Evolutionary conservation across 176 grass and related monocot genomes (phyloP).

Genomic region (Bonia amplexicaulis): DNA sequence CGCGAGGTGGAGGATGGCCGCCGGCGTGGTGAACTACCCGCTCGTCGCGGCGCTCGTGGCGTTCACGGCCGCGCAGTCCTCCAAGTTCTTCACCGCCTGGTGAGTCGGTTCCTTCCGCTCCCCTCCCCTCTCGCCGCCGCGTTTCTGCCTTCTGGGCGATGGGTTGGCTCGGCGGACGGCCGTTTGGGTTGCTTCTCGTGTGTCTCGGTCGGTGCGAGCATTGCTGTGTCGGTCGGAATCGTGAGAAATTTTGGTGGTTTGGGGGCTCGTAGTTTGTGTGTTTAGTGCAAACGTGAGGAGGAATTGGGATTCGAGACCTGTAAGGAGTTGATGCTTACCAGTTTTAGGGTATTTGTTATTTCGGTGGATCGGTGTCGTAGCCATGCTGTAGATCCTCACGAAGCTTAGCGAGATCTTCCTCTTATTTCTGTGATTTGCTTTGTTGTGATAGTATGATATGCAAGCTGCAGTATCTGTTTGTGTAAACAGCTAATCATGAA

Average conservation of each 20-base stretch:
- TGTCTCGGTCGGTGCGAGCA: not conserved
- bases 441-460: not conserved
- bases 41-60: slow-evolving; percentile 67
- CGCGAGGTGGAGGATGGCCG: slow-evolving; percentile 2
- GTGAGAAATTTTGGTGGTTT: not conserved
- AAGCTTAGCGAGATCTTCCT: not conserved
- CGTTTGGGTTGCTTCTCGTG: not conserved
- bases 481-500: not conserved
- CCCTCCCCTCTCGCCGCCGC: not conserved
- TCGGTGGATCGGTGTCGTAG: not conserved
- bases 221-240: not conserved
- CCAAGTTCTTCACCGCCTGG: slow-evolving; percentile 80
- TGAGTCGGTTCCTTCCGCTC: not conserved
- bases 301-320: not conserved
- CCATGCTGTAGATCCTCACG: not conserved
- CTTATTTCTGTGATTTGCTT: not conserved
- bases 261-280: not conserved
- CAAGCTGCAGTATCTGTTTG: not conserved
- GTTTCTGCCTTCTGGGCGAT: not conserved
- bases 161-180: not conserved
- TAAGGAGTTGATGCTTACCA: not conserved
- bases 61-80: slow-evolving; percentile 60
- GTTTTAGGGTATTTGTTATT: not conserved
- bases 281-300: not conserved
- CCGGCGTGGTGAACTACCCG: slow-evolving; percentile 51